Evolutionary conservation across 768 basidiomycete genomes (phyloP), one percentile per base, ranked within the genome.

Genomic region (Lanmaoa pseudosensibilis): DNA sequence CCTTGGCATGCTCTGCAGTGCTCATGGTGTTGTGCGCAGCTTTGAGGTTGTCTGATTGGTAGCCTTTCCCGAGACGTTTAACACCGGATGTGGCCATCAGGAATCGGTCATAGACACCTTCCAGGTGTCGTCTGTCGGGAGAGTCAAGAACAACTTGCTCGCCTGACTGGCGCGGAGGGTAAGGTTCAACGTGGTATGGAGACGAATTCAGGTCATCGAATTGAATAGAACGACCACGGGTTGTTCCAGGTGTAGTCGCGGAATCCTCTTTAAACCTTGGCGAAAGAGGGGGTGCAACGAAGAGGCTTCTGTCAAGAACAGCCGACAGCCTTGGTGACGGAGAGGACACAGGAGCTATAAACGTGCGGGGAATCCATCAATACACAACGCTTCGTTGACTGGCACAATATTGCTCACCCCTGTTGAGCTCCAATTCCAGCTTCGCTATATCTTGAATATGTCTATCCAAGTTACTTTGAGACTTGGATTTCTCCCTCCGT

Each of bases 31-130:
- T 76, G 6, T 69, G 69, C 39, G 78, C 65, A 4, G 83, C 77
- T 23, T 75, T 79, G 50, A 73, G 52, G 59, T 81, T 82, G 50
- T 89, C 83, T 2, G 88, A 91, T 70, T 92, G 88, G 63, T 92
- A 92, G 8, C 91, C 90, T 64, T 83, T 85, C 4, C 91, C 91
- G 9, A 88, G 73, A 30, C 90, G 87, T 65, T 86, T 91, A 39
- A 93, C 90, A 27, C 87, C 87, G 2, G 85, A 82, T 1, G 88
- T 89, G 12, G 89, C 86, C 87, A 91, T 88, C 30, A 92, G 76
- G 75, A 92, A 87, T 40, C 87, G 83, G 61, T 93, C 91, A 58
- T 92, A 93, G 18, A 88, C 86, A 53, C 83, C 83, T 73, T 92
- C 90, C 27, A 88, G 65, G 45, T 80, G 82, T 40, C 80, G 84